These are phyloP conservation scores for Botryotinia narcissicola DNA, from an alignment of 2,329 filamentous ascomycete species.

Conservation along the genomic window DNA sequence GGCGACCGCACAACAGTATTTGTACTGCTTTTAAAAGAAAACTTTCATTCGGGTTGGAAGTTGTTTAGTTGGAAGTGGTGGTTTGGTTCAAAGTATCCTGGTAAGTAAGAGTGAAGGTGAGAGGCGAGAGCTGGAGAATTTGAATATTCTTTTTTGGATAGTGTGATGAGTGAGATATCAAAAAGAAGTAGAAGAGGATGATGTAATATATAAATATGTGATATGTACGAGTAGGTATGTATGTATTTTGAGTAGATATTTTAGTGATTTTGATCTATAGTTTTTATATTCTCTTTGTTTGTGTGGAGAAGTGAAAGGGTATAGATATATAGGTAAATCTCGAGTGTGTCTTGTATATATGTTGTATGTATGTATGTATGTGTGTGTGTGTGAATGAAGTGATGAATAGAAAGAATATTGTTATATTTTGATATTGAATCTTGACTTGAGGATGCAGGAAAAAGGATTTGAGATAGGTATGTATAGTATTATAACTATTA, in stretches of 20 bases:
- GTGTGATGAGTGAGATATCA: background rate
- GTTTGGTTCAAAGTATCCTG: background rate
- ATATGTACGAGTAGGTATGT: background rate
- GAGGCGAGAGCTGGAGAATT: background rate
- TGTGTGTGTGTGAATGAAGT: background rate
- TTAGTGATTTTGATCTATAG: background rate
- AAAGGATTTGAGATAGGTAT: background rate
- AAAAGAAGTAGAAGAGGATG: background rate
- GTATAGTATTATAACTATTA: background rate
- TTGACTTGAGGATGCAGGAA: background rate
- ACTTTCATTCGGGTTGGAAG: background rate
- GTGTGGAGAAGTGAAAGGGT: background rate
- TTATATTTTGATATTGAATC: background rate
- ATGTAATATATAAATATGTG: background rate
- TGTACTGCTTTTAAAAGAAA: background rate
- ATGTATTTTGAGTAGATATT: background rate
- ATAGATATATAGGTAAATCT: too few relatives aligned
- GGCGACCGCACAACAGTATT: background rate
- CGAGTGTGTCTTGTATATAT: background rate
- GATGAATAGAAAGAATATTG: background rate
- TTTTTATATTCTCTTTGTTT: background rate
- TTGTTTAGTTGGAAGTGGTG: background rate
- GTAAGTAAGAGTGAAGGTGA: background rate
- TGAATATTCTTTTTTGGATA: background rate
- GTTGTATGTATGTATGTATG: background rate